Evolutionary conservation across 257 asterid species (phyloP).

Genomic region (Scutellaria baicalensis): DNA sequence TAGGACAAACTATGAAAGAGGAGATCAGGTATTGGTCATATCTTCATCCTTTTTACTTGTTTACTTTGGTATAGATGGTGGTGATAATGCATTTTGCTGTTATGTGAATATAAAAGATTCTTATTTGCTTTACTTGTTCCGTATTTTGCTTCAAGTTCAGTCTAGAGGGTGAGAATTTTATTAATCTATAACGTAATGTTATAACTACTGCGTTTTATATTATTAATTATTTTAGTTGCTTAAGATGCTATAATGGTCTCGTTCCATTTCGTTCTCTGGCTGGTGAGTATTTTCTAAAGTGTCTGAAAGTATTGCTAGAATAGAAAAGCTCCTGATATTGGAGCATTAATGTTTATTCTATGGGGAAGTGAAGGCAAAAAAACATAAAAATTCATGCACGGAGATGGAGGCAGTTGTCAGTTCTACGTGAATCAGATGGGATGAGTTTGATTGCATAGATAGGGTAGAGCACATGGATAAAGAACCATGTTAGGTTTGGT

Average conservation of each 20-base stretch:
- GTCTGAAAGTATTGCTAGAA: neutral
- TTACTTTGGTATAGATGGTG: neutral
- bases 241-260: neutral
- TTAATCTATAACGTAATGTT: neutral
- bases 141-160: neutral
- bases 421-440: neutral
- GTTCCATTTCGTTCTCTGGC: neutral
- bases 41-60: neutral
- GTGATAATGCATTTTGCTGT: neutral
- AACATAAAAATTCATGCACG: neutral
- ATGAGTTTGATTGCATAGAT: neutral
- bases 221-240: neutral
- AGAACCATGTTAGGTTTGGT: neutral
- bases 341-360: neutral
- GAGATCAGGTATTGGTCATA: conserved; percentile 67
- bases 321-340: neutral
- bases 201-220: neutral
- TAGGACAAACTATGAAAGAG: conserved; percentile 56
- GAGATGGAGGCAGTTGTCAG: neutral
- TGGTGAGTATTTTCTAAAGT: neutral
- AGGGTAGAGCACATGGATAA: neutral
- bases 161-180: neutral
- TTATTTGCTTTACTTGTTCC: neutral
- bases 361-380: neutral
- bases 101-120: neutral